Conservation (phyloP, 768 basidiomycete genomes). For the Tulasnella sp. region DNA sequence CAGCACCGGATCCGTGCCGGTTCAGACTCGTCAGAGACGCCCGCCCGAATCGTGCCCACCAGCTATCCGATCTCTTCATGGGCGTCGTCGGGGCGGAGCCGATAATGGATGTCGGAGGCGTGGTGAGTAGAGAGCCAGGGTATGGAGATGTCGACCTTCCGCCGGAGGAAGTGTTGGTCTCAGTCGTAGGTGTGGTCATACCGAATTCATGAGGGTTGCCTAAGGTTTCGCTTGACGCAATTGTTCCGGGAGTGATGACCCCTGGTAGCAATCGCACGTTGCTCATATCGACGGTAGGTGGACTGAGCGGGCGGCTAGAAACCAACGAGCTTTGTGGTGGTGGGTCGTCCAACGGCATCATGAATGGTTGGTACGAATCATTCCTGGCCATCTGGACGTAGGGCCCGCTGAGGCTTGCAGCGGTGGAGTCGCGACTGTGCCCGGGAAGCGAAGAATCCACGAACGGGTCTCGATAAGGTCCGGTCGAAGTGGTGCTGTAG, state of each 20-base stretch:
- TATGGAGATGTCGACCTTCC: constrained; percentile 1
- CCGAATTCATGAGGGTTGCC: background rate
- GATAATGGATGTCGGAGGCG: constrained; percentile 48
- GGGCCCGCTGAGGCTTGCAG: background rate
- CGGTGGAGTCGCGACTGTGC: constrained; percentile 16
- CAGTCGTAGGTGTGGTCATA: background rate
- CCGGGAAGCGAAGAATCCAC: constrained; percentile 33
- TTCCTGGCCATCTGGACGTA: background rate
- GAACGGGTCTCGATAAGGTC: constrained; percentile 49
- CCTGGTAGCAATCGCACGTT: background rate
- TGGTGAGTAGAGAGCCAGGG: constrained; percentile 32
- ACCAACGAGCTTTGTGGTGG: background rate
- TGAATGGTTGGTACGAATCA: constrained; percentile 15
- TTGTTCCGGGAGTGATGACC: background rate
- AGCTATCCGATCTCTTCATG: constrained; percentile 64
- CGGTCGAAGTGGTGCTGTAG: constrained; percentile 35
- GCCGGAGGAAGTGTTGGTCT: background rate
- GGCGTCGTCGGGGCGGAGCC: constrained; percentile 44
- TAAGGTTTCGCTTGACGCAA: background rate
- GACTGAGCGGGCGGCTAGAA: background rate
- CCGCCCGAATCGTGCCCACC: constrained; percentile 74
- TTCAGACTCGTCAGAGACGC: constrained; percentile 40
- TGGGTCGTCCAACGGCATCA: constrained; percentile 11
- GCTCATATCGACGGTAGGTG: background rate
- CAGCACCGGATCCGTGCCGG: background rate